phyloP scores from a whole-genome alignment of 805 yeast genomes.

The Lachancea mirantina region DNA sequence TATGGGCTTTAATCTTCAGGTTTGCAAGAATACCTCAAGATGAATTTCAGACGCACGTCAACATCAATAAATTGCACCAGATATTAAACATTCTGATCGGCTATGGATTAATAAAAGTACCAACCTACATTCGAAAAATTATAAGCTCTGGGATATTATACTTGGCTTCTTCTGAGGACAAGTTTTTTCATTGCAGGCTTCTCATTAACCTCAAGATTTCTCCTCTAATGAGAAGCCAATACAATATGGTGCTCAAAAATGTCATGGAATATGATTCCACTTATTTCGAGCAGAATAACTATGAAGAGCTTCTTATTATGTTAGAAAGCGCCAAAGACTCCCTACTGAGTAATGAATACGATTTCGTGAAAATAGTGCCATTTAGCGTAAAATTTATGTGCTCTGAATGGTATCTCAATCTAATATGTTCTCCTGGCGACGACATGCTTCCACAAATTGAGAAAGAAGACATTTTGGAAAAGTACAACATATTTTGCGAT shows the following conservation, averaged over 20 bases:
- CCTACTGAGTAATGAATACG: slow-evolving; percentile 17
- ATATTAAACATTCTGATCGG: slow-evolving; percentile 37
- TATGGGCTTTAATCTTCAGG: slow-evolving; percentile 32
- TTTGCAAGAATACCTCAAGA: slow-evolving; percentile 33
- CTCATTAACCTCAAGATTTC: slow-evolving; percentile 52
- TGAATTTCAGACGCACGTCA: slow-evolving; percentile 11
- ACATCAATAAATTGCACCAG: slow-evolving; percentile 36
- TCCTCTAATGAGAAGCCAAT: slow-evolving; percentile 44
- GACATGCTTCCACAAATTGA: slow-evolving; percentile 15
- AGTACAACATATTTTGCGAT: slow-evolving; percentile 19
- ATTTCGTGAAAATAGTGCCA: slow-evolving; percentile 24
- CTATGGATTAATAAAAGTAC: slow-evolving; percentile 39
- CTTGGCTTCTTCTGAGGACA: slow-evolving; percentile 44
- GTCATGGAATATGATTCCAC: slow-evolving; percentile 37
- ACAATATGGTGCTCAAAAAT: slow-evolving; percentile 47
- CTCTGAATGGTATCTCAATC: slow-evolving; percentile 43
- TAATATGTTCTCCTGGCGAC: slow-evolving; percentile 33
- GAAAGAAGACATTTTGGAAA: slow-evolving; percentile 15
- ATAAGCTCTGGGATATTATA: slow-evolving; percentile 84
- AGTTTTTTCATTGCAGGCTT: slow-evolving; percentile 46
- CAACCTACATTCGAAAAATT: slow-evolving; percentile 64
- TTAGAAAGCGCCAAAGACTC: slow-evolving; percentile 28
- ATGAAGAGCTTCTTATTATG: slow-evolving; percentile 27
- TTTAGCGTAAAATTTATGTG: slow-evolving; percentile 40
- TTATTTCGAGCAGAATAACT: slow-evolving; percentile 28